Base-by-base conservation (phyloP, 371 early-diverging fungal species). In the Mortierella sp. region DNA sequence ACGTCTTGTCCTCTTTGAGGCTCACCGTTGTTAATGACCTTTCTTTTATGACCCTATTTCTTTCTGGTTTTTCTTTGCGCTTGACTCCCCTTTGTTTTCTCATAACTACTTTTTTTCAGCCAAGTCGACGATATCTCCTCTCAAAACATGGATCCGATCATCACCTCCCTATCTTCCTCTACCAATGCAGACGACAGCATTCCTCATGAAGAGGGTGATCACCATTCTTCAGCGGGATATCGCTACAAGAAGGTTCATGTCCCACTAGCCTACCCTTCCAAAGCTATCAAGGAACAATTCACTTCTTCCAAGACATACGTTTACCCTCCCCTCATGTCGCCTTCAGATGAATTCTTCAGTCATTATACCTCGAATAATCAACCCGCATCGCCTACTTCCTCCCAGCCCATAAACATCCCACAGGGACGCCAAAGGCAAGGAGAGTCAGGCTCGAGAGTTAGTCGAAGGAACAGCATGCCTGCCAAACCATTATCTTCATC, bases 241-340 rank as follows among this genome's bases (percentile, higher is more conserved):
- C 22, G 45, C 36, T 80, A 68, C 57, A 74, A 71, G 32, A 80
- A 71, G 40, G 69, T 80, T 65, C 63, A 74, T 24, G 66, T 80
- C 43, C 80, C 80, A 0, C 32, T 80, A 19, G 71, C 67, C 24
- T 80, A 80, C 53, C 80, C 80, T 8, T 65, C 80, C 24, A 65
- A 62, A 13, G 70, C 80, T 4, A 21, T 74, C 60, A 70, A 58
- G 45, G 66, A 72, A 24, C 78, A 77, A 55, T 67, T 63, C 9
- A 69, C 50, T 60, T 22, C 60, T 2, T 22, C 63, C 13, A 80
- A 74, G 24, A 43, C 69, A 1, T 77, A 72, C 21, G 59, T 80
- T 58, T 74, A 74, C 62, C 74, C 74, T 2, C 74, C 71, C 38
- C 67, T 68, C 50, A 80, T 80, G 74, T 67, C 80, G 28, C 71